Evolutionary conservation across 2,329 filamentous ascomycete genomes (phyloP).

Genomic region (Alternaria triticina): DNA sequence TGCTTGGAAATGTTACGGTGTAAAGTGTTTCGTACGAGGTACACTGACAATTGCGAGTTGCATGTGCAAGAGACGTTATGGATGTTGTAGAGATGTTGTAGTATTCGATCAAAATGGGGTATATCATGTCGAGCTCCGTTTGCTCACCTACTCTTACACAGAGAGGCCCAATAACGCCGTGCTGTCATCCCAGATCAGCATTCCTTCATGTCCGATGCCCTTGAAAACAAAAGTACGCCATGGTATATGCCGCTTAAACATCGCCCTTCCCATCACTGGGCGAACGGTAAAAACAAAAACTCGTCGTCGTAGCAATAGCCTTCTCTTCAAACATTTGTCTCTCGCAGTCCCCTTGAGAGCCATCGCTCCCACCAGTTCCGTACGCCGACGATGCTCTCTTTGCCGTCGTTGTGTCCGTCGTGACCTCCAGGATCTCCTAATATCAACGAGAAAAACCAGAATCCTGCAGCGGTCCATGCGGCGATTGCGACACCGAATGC

Average conservation of each 20-base stretch:
- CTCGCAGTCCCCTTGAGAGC: conserved; percentile 52
- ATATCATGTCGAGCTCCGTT: conserved; percentile 25
- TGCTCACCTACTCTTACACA: not conserved
- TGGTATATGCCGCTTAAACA: conserved; percentile 32
- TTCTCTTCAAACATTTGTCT: conserved; percentile 5
- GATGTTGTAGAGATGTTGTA: not conserved
- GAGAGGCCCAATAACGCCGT: conserved; percentile 23
- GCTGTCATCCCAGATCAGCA: conserved; percentile 25
- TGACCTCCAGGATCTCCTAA: conserved; percentile 67
- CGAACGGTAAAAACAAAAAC: conserved; percentile 4
- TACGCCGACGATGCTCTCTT: conserved; percentile 64
- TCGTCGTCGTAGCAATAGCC: not conserved
- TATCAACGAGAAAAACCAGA: conserved; percentile 67
- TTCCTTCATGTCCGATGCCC: conserved; percentile 8
- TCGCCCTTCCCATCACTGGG: conserved; percentile 13
- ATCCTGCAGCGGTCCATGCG: conserved; percentile 65
- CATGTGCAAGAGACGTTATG: not conserved
- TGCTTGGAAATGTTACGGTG: conserved; percentile 3
- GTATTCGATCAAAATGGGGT: conserved; percentile 20
- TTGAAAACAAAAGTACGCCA: conserved; percentile 16
- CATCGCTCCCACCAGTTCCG: conserved; percentile 67
- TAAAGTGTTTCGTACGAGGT: not conserved
- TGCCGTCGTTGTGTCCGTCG: conserved; percentile 66
- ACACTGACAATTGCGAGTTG: not conserved
- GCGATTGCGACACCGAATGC: conserved; percentile 63